Percentiles rank a stretch among this genome's conserved stretches.
Conservation (phyloP, 1,284 basidiomycete species). For the Hypsizygus ulmarius region DNA sequence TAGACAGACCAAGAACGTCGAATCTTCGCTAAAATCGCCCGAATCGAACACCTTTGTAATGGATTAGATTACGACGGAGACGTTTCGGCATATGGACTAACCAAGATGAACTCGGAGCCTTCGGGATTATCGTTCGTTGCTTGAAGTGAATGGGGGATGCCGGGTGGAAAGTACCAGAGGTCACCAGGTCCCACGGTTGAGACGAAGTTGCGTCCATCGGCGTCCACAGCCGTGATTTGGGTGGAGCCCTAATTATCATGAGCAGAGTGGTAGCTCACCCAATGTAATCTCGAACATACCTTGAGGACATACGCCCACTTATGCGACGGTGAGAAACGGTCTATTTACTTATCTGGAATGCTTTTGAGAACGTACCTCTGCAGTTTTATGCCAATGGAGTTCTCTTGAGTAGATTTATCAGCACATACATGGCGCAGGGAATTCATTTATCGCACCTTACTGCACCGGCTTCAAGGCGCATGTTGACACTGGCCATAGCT, state of each 20-base stretch:
- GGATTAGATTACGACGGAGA: not conserved
- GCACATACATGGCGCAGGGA: not conserved
- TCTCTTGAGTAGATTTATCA: slow-evolving; percentile 41
- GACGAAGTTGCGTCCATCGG: slow-evolving; percentile 60
- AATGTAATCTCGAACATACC: slow-evolving; percentile 27
- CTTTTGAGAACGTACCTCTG: slow-evolving; percentile 47
- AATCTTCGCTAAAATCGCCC: slow-evolving; percentile 65
- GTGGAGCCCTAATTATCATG: slow-evolving; percentile 47
- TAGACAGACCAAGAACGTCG: slow-evolving; percentile 56
- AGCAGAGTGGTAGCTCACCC: not conserved
- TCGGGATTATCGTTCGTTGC: slow-evolving; percentile 55
- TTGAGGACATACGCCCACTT: slow-evolving; percentile 69
- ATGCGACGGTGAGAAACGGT: slow-evolving; percentile 10
- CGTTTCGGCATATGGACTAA: slow-evolving; percentile 28
- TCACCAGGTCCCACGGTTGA: slow-evolving; percentile 48
- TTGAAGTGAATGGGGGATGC: slow-evolving; percentile 64
- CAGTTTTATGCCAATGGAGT: slow-evolving; percentile 71
- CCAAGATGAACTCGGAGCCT: slow-evolving; percentile 70
- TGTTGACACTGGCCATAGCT: slow-evolving; percentile 68
- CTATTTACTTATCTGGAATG: slow-evolving; percentile 1
- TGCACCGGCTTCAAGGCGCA: slow-evolving; percentile 65
- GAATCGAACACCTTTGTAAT: slow-evolving; percentile 55
- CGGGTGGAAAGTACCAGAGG: slow-evolving; percentile 69
- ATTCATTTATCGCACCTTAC: slow-evolving; percentile 45
- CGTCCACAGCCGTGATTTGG: slow-evolving; percentile 60